Evolutionary conservation across 2,329 filamentous ascomycete species (phyloP).

Genomic region (Ceratocystis ficicola): DNA sequence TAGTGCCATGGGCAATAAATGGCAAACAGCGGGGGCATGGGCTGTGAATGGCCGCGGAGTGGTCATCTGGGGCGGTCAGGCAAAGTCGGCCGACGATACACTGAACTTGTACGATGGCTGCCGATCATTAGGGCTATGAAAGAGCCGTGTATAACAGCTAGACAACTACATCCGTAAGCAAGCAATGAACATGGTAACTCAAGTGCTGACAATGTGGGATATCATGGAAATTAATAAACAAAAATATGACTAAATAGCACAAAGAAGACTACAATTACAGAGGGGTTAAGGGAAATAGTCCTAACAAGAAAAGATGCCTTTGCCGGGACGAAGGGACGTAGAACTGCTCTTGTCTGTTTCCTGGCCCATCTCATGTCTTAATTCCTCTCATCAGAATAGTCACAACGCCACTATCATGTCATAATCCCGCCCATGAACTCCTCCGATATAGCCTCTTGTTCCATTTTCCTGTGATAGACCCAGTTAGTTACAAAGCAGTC

Average conservation of each 20-base stretch:
- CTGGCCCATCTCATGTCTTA: not conserved
- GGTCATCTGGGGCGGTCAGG: slow-evolving; percentile 41
- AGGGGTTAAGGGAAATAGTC: not conserved
- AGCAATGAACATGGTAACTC: not conserved
- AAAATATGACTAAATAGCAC: not conserved
- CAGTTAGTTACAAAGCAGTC: not conserved
- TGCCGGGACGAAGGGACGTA: not conserved
- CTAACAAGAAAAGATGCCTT: not conserved
- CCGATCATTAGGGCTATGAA: slow-evolving; percentile 29
- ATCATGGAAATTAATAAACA: not conserved
- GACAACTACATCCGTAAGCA: not conserved
- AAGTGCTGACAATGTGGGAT: not conserved
- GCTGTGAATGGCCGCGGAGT: slow-evolving; percentile 39
- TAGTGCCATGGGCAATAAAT: slow-evolving; percentile 43
- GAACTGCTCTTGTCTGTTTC: not conserved
- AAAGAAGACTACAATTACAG: not conserved
- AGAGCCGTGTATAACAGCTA: not conserved
- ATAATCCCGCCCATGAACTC: not conserved
- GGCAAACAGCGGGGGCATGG: slow-evolving; percentile 43
- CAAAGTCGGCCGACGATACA: slow-evolving; percentile 37
- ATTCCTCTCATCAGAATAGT: not conserved
- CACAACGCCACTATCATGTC: not conserved
- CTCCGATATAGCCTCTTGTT: not conserved
- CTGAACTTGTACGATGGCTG: slow-evolving; percentile 42
- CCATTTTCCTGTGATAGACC: not conserved